These are phyloP conservation scores for Epichloe festucae DNA, from an alignment of 2,329 filamentous ascomycete genomes.

Conservation along the genomic window DNA sequence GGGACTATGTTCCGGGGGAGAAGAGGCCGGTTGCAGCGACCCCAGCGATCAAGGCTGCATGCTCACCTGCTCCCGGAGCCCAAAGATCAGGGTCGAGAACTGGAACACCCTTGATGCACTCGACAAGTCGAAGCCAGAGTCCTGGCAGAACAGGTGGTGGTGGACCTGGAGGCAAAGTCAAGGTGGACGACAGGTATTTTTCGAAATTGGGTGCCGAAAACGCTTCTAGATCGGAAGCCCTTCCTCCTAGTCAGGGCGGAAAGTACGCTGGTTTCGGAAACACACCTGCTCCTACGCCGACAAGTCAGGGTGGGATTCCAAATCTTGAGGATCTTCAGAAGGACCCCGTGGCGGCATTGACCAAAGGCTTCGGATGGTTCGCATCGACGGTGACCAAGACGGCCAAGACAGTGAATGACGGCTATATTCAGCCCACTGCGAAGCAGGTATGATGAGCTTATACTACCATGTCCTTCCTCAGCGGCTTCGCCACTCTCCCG, in stretches of 20 bases:
- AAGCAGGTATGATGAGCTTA: slow-evolving; percentile 15
- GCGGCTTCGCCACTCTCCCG: neutral
- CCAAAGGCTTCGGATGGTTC: slow-evolving; percentile 92
- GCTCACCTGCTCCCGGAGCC: slow-evolving; percentile 22
- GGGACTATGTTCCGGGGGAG: slow-evolving; percentile 67
- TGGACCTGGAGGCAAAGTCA: slow-evolving; percentile 34
- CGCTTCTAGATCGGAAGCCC: slow-evolving; percentile 54
- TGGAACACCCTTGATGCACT: slow-evolving; percentile 28
- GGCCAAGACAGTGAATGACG: slow-evolving; percentile 81
- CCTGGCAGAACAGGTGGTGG: slow-evolving; percentile 7
- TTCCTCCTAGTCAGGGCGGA: slow-evolving; percentile 82
- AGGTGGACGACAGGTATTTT: slow-evolving; percentile 81
- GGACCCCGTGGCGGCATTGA: slow-evolving; percentile 78
- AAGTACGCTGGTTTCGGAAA: slow-evolving; percentile 90
- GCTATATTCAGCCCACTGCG: slow-evolving; percentile 85
- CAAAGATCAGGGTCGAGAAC: slow-evolving; percentile 24
- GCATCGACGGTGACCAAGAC: slow-evolving; percentile 76
- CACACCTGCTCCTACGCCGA: slow-evolving; percentile 43
- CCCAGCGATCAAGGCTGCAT: slow-evolving; percentile 10
- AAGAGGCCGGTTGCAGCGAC: slow-evolving; percentile 31
- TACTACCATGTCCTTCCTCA: neutral
- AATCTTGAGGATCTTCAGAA: slow-evolving; percentile 80
- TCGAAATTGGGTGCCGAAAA: slow-evolving; percentile 75
- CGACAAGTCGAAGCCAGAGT: slow-evolving; percentile 27
- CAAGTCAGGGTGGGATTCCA: slow-evolving; percentile 37